Evolutionary conservation across 2,329 filamentous ascomycete genomes (phyloP).

Genomic region (Neobulgaria alba): DNA sequence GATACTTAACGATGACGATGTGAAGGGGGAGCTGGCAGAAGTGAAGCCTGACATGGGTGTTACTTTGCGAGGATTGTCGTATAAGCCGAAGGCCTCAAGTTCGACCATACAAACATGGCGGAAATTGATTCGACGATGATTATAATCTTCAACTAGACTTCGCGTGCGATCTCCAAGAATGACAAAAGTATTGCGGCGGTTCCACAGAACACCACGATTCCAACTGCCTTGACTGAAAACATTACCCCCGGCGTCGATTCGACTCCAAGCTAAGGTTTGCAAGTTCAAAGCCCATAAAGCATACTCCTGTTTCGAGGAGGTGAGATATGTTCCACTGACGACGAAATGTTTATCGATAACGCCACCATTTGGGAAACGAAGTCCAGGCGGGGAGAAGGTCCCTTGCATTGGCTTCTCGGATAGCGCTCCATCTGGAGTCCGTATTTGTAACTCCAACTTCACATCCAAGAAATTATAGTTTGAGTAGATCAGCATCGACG

Average conservation of each 20-base stretch:
- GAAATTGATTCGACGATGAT: constrained; percentile 95
- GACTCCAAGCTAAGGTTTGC: constrained; percentile 81
- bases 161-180: constrained; percentile 90
- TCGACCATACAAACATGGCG: constrained; percentile 95
- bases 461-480: constrained; percentile 99
- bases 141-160: constrained; percentile 94
- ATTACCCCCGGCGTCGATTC: constrained; percentile 87
- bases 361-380: constrained; percentile 92
- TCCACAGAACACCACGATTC: constrained; percentile 94
- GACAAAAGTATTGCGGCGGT: constrained; percentile 87
- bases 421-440: constrained; percentile 73
- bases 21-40: constrained; percentile 69
- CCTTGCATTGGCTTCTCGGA: constrained; percentile 85
- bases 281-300: constrained; percentile 92
- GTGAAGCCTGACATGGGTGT: constrained; percentile 74
- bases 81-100: constrained; percentile 91
- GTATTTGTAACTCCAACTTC: constrained; percentile 86
- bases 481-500: constrained; percentile 91
- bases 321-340: constrained; percentile 93
- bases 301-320: constrained; percentile 96
- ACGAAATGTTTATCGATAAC: constrained; percentile 95
- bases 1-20: constrained; percentile 36
- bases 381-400: constrained; percentile 76
- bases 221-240: constrained; percentile 97
- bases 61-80: constrained; percentile 82